Evolutionary conservation across 2,329 filamentous ascomycete genomes (phyloP), one percentile per base, ranked within the genome.

Genomic region (Neurospora crassa): DNA sequence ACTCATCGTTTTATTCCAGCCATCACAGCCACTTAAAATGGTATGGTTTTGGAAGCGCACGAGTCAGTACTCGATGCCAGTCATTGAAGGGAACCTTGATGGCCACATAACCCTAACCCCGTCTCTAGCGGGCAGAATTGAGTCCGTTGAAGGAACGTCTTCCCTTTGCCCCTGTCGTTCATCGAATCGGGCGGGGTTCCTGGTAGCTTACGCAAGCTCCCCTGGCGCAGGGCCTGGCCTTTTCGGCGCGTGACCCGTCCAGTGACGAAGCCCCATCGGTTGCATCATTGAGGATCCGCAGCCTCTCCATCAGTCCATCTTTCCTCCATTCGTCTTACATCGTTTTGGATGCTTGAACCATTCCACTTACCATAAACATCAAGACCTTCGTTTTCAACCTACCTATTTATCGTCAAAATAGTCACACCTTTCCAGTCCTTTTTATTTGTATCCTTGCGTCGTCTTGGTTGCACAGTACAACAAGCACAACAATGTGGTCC

Each of bases 401-500:
- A 63, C 53, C 53, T 63, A 63, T 63, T 63, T 12, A n/a, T 63
- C 16, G 16, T 63, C 53, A 18, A 63, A 37, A 43, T 18, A 18
- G 7, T n/a, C 41, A 18, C 16, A 34, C 16, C 0, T 11, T 1
- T 29, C 53, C 24, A 37, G 24, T 37, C 24, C 34, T 18, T 63
- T 5, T 53, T 8, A 8, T 37, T 3, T 6, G 53, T 7, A 63
- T 63, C 34, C 53, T 34, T 63, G 7, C 1, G 16, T 29, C 1
- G 16, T 29, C 1, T 8, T n/a, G 16, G 16, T 37, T 34, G 53
- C 16, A 63, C 53, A 29, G 53, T 63, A 63, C 29, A 3, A 67
- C 24, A 59, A 59, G 8, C 63, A 68, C 45, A 72, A 78, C 75
- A 68, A 90, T 90, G 88, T 90, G 88, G 80, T 82, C 84, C 71